Evolutionary conservation across 805 yeast species (phyloP), one percentile per base, ranked within the genome.

Genomic region (Starmerella stellata): DNA sequence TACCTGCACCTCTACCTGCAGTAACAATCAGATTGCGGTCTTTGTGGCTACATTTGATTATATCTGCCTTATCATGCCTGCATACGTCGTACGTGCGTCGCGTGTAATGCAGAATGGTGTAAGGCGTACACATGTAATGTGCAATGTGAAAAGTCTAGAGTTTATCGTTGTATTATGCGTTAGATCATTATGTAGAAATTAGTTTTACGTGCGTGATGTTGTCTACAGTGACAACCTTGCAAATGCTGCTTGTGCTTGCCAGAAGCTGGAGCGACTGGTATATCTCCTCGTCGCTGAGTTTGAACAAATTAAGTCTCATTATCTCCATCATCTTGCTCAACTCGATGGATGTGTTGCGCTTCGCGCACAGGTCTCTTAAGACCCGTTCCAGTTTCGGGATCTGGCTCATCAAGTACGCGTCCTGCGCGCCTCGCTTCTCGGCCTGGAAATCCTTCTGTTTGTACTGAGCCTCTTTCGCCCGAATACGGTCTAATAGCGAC

Each of bases 401-500:
- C 23, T 53, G 57, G 15, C 52, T 41, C n/a, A 24, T 24, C 18
- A 54, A 36, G 38, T 52, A 52, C 29, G 37, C 25, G 19, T 44
- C 46, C 20, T 44, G 36, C 20, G 30, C 24, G 14, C 34, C 28
- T 19, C 35, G 43, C 15, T 41, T 17, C 8, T 37, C 39, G 13
- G 35, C 38, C 9, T 43, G 42, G 15, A 30, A 31, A 8, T 37
- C 32, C 13, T 30, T 29, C 7, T 21, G 35, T 19, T 37, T 33
- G 2, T 44, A 34, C 2, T 38, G 44, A 2, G 50, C 50, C 37
- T 57, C 56, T 37, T 54, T 51, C 24, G 56, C 56, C 7, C 51
- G 46, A 24, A 57, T 50, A 13, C 60, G 47, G 19, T 56, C 58
- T 27, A 54, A 38, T 4, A 56, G 40, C 1, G 50, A 21, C 8